Percentiles rank a stretch among this genome's conserved stretches.
These are phyloP conservation scores for Collybiopsis confluens DNA, from an alignment of 768 basidiomycete species.

Conservation along the genomic window DNA sequence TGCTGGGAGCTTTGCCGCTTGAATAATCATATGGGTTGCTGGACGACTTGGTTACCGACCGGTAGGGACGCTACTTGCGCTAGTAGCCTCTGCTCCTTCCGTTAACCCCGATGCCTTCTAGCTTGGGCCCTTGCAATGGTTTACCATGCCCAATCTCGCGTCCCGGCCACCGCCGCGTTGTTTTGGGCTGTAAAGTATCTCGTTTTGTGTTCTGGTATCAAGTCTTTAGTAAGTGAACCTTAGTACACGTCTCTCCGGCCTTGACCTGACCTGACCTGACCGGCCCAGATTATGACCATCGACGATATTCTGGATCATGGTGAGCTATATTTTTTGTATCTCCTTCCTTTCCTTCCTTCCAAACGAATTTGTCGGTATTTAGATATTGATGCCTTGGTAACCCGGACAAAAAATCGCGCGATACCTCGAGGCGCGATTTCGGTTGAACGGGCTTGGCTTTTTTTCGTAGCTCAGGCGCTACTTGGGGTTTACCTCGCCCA, in stretches of 20 bases:
- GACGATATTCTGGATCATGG: conserved; percentile 8
- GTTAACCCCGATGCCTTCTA: conserved; percentile 1
- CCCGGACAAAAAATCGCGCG: conserved; percentile 4
- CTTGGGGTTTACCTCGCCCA: conserved; percentile 1
- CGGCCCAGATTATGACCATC: conserved; percentile 7
- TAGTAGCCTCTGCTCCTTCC: not conserved
- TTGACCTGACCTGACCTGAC: not conserved
- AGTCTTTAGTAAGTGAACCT: conserved; percentile 25
- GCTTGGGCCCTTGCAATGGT: conserved; percentile 29
- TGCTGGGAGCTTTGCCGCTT: too few species aligned
- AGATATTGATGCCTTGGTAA: conserved; percentile 4
- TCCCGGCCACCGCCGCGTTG: conserved; percentile 15
- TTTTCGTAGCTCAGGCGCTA: not conserved
- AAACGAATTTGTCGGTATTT: too few species aligned
- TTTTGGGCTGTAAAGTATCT: conserved; percentile 19
- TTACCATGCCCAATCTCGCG: conserved; percentile 20
- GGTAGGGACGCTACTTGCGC: conserved; percentile 11
- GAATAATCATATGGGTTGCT: too few species aligned
- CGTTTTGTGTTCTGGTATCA: conserved; percentile 26
- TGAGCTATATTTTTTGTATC: not conserved
- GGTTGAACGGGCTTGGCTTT: conserved; percentile 8
- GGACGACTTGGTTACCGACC: conserved; percentile 25
- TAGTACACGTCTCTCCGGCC: not conserved
- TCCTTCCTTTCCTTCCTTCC: not conserved
- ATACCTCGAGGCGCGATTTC: conserved; percentile 8